Conservation (phyloP, 305 asterid species). For the Fraxinus nigra region DNA sequence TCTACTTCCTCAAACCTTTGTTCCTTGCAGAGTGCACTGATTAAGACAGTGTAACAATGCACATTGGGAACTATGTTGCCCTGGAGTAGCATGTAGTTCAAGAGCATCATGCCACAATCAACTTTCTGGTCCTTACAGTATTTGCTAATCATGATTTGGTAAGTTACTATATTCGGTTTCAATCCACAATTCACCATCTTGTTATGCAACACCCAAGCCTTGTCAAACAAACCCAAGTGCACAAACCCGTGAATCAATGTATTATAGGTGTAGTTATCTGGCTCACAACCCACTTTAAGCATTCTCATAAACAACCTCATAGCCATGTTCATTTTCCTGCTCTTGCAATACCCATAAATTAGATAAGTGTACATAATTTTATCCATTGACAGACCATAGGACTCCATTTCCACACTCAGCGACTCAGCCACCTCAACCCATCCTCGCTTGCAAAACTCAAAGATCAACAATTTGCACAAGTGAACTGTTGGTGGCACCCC, state of each 20-base stretch:
- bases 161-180: constrained; percentile 47
- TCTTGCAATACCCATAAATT: constrained; percentile 49
- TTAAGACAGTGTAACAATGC: constrained; percentile 54
- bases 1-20: constrained; percentile 38
- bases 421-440: constrained; percentile 56
- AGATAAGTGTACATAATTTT: constrained; percentile 49
- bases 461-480: constrained; percentile 47
- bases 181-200: constrained; percentile 47
- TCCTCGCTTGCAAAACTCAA: constrained; percentile 45
- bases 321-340: constrained; percentile 55
- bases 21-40: constrained; percentile 50
- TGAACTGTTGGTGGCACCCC: constrained; percentile 42
- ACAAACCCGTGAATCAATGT: constrained; percentile 52
- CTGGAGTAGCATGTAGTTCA: constrained; percentile 34
- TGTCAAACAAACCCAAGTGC: constrained; percentile 40
- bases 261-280: constrained; percentile 50
- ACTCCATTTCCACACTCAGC: constrained; percentile 45
- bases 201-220: constrained; percentile 38
- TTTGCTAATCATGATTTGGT: constrained; percentile 53
- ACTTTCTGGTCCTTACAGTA: constrained; percentile 48
- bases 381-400: constrained; percentile 48
- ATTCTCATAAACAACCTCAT: constrained; percentile 56
- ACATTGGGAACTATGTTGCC: constrained; percentile 39
- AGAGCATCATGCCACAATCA: constrained; percentile 42
- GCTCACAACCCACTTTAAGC: constrained; percentile 51